Base-by-base conservation (phyloP, 2,329 filamentous ascomycete species). In the Paecilomyces fulvus region DNA sequence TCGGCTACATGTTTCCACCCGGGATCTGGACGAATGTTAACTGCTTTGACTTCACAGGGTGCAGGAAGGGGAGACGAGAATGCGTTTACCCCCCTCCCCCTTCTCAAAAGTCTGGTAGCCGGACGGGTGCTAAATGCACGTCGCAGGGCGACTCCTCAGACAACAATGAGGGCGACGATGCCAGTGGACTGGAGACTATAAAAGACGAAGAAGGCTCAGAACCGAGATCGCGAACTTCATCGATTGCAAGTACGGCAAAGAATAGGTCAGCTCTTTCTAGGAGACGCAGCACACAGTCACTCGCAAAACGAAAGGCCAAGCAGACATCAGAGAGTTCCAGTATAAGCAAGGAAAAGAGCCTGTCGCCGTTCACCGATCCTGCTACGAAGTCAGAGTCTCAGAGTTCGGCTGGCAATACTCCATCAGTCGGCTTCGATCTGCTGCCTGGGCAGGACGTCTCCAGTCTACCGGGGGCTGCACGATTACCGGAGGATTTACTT, bases 41-140 rank as follows among this genome's bases (percentile, higher is more conserved):
- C 55, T 54, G 55, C 21, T 55, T 59, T 52, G 54, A 31, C 33
- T 30, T 49, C 55, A 50, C 63, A 83, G 91, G 92, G 66, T 99
- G 94, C 73, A 87, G 85, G 64, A 99, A 97, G 74, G 94, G 92
- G 52, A 89, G 86, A 63, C 83, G 94, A 73, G 90, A 95, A 61
- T 99, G 94, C 70, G 80, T 88, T 57, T 99, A 96, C 70, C 92
- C 94, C 2, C 90, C 85, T 30, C 76, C 83, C 51, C 69, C 76
- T 48, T 74, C 77, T 53, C 68, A 77, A 46, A 79, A 77, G 59
- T 58, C 66, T 28, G 66, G 65, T 57, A 75, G 75, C 55, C 75
- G 73, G 60, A 52, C 63, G 30, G 73, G 70, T 37, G 67, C 71
- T 60, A 82, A 79, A 61, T 73, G 73, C 17, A 73, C 72, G 17